Evolutionary conservation across 768 basidiomycete species (phyloP).

Genomic region (Leccinum uliginosum): DNA sequence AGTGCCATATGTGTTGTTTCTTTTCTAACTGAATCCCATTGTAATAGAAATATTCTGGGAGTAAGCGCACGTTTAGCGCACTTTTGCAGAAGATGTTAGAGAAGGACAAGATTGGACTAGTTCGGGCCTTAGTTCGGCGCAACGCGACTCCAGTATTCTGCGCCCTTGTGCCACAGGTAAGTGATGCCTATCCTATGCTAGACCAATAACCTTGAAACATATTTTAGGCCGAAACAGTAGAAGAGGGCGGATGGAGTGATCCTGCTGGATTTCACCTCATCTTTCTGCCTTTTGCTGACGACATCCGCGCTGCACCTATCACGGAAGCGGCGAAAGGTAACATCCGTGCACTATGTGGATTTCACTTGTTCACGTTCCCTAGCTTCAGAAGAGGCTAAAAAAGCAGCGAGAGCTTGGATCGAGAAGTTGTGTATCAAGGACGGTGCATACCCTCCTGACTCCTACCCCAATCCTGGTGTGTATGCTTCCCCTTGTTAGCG

Average conservation of each 20-base stretch:
- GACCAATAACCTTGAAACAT: neutral
- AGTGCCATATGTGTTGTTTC: neutral
- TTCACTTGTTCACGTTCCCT: slow-evolving; percentile 4
- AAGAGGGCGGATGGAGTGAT: slow-evolving; percentile 70
- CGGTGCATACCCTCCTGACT: slow-evolving; percentile 82
- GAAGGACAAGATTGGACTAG: slow-evolving; percentile 81
- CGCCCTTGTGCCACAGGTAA: slow-evolving; percentile 82
- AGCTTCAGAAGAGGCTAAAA: slow-evolving; percentile 68
- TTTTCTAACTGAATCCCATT: neutral
- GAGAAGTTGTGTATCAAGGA: slow-evolving; percentile 75
- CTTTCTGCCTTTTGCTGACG: slow-evolving; percentile 91
- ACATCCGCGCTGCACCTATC: slow-evolving; percentile 77
- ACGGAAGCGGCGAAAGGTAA: slow-evolving; percentile 61
- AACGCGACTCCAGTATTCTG: slow-evolving; percentile 79
- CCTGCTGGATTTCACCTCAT: slow-evolving; percentile 93
- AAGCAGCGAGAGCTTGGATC: slow-evolving; percentile 69
- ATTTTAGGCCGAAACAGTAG: slow-evolving; percentile 60
- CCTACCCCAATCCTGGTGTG: slow-evolving; percentile 88
- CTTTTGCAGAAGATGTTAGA: slow-evolving; percentile 77
- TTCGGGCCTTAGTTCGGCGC: slow-evolving; percentile 59
- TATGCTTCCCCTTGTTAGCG: neutral
- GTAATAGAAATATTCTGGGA: slow-evolving; percentile 74
- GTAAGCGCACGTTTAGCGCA: slow-evolving; percentile 87
- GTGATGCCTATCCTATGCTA: neutral
- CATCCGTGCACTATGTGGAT: neutral